phyloP scores from a whole-genome alignment of 169 alveolate genomes.

The Eimeria tenella region DNA sequence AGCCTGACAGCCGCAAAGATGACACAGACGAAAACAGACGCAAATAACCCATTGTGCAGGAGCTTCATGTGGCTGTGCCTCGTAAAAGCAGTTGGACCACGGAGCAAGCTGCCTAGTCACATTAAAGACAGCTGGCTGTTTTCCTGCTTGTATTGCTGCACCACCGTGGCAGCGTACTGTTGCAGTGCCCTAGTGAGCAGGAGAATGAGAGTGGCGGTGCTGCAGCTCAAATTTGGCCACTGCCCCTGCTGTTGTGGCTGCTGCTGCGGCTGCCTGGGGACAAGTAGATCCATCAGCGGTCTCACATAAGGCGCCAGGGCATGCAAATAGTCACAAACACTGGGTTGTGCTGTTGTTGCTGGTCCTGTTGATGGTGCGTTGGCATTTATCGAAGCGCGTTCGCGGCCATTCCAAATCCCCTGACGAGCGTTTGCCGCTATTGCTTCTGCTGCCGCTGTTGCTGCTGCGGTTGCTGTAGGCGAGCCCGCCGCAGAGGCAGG shows the following conservation, averaged over 20 bases:
- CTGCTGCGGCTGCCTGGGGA: conserved; percentile 65
- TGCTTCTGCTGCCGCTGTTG: conserved; percentile 20
- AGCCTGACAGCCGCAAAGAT: conserved; percentile 42
- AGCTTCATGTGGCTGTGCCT: no score
- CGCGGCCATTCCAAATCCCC: not conserved
- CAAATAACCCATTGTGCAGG: not conserved
- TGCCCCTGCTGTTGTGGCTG: not conserved
- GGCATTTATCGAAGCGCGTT: conserved; percentile 20
- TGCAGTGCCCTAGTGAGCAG: conserved; percentile 68
- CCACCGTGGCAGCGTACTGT: conserved; percentile 27
- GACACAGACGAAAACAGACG: not conserved
- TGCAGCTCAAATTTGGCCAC: conserved; percentile 60
- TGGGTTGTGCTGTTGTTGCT: conserved; percentile 47
- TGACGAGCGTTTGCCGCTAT: conserved; percentile 19
- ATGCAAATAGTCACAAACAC: conserved; percentile 64
- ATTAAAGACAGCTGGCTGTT: no score
- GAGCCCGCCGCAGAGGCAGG: conserved; percentile 3
- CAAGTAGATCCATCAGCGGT: conserved; percentile 62
- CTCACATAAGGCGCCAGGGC: conserved; percentile 37
- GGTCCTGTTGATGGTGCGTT: conserved; percentile 5
- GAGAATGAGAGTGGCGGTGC: conserved; percentile 68
- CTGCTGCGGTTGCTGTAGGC: conserved; percentile 65
- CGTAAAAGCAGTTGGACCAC: no score
- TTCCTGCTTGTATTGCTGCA: not conserved
- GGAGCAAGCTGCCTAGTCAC: no score